Conservation (phyloP, 306 rosid genomes). For the Sphenostylis stenocarpa region DNA sequence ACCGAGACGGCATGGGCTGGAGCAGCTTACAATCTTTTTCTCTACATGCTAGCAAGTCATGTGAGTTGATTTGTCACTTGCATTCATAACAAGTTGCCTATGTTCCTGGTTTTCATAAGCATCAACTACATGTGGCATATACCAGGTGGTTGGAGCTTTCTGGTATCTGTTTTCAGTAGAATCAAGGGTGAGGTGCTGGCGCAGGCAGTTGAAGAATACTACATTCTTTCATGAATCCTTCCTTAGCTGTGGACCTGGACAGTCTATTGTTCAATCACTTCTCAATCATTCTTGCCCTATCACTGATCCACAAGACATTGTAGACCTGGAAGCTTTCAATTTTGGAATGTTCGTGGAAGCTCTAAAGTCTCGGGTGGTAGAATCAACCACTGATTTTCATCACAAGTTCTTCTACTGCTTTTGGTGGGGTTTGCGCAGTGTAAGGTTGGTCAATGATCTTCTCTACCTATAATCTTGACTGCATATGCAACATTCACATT, state of each 20-base stretch:
- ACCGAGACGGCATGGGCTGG: slow-evolving; percentile 93
- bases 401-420: slow-evolving; percentile 74
- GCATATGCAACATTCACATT: slow-evolving; percentile 5
- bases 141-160: slow-evolving; percentile 77
- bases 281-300: slow-evolving; percentile 42
- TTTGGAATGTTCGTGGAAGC: slow-evolving; percentile 74
- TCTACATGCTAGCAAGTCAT: slow-evolving; percentile 87
- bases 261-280: accelerated
- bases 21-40: slow-evolving; percentile 83
- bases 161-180: slow-evolving; percentile 84
- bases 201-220: not conserved
- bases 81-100: not conserved
- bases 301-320: slow-evolving; percentile 31
- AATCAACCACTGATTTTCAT: slow-evolving; percentile 33
- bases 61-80: slow-evolving; percentile 48
- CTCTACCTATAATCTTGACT: not conserved
- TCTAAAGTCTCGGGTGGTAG: slow-evolving; percentile 47
- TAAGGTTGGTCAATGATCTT: slow-evolving; percentile 54
- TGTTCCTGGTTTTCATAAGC: slow-evolving; percentile 19
- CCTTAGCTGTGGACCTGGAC: slow-evolving; percentile 33
- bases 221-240: not conserved
- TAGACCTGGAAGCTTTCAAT: slow-evolving; percentile 39
- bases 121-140: slow-evolving; percentile 12
- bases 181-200: slow-evolving; percentile 67
- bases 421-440: slow-evolving; percentile 93